Evolutionary conservation across 164 flowering plant genomes (phyloP).

Genomic region (Hamamelis virginiana): DNA sequence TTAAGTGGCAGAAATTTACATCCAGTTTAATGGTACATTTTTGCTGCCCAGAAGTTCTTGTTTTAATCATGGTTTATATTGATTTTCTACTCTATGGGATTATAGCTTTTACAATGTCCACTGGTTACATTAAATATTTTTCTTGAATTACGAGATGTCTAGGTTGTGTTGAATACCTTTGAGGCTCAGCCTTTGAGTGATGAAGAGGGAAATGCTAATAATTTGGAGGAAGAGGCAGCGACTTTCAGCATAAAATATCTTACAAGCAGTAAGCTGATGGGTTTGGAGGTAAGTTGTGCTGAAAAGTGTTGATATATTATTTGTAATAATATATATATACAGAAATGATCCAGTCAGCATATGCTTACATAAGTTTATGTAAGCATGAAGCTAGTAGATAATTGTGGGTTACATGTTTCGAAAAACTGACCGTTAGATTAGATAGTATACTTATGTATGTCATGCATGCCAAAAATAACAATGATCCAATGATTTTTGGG

Average conservation of each 20-base stretch:
- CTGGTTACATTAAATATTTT: background rate
- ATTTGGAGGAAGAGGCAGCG: conserved; percentile 87
- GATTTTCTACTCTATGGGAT: background rate
- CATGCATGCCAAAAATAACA: too few species aligned
- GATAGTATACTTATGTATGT: too few species aligned
- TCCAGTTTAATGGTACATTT: conserved; percentile 71
- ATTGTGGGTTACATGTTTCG: too few species aligned
- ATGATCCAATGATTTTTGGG: too few species aligned
- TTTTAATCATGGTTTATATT: conserved; percentile 1
- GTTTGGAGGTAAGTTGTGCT: conserved; percentile 75
- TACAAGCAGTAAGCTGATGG: conserved; percentile 96
- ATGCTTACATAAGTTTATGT: too few species aligned
- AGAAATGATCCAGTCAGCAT: too few species aligned
- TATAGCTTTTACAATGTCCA: background rate
- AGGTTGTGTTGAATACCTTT: conserved; percentile 90
- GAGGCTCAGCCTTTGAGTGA: conserved; percentile 96
- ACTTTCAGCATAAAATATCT: conserved; percentile 89
- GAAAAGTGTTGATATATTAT: background rate
- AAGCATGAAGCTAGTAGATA: too few species aligned
- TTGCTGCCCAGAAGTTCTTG: conserved; percentile 1
- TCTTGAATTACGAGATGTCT: conserved; percentile 16
- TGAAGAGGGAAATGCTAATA: conserved; percentile 87
- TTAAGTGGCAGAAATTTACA: conserved; percentile 91
- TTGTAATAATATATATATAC: too few species aligned
- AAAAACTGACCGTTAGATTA: too few species aligned